Conservation (phyloP, 805 yeast species). For the Yamadazyma phyllophila region DNA sequence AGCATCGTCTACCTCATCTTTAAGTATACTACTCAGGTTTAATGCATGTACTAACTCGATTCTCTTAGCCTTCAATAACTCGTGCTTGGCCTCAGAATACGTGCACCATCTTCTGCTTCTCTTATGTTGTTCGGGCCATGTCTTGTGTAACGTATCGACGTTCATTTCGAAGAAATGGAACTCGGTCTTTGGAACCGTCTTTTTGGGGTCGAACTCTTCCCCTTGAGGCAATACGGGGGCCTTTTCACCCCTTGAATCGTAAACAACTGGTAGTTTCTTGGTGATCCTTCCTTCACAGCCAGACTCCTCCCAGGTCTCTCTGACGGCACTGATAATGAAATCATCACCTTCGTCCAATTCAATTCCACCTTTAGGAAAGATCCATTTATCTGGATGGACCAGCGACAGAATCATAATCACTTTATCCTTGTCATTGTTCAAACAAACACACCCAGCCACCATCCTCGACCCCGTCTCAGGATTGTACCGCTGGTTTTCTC, state of each 20-base stretch:
- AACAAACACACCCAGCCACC: slow-evolving; percentile 89
- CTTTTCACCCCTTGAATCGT: slow-evolving; percentile 48
- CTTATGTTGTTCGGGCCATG: slow-evolving; percentile 72
- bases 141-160: slow-evolving; percentile 50
- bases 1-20: slow-evolving; percentile 22
- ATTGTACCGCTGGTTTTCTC: slow-evolving; percentile 58
- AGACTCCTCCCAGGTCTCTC: slow-evolving; percentile 99
- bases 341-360: slow-evolving; percentile 73
- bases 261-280: slow-evolving; percentile 58
- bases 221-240: slow-evolving; percentile 34
- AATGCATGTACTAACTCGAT: slow-evolving; percentile 68
- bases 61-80: slow-evolving; percentile 54
- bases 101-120: slow-evolving; percentile 77
- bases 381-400: slow-evolving; percentile 70
- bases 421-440: slow-evolving; percentile 53
- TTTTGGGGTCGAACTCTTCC: slow-evolving; percentile 30
- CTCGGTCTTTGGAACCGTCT: slow-evolving; percentile 70
- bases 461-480: slow-evolving; percentile 70
- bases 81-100: slow-evolving; percentile 63
- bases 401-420: slow-evolving; percentile 80
- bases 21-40: slow-evolving; percentile 50
- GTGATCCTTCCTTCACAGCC: slow-evolving; percentile 74
- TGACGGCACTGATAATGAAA: slow-evolving; percentile 53
- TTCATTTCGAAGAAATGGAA: slow-evolving; percentile 83
- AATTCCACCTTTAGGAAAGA: slow-evolving; percentile 94